Base-by-base conservation (phyloP, 2,329 filamentous ascomycete genomes). In the Microascus cirrosus region DNA sequence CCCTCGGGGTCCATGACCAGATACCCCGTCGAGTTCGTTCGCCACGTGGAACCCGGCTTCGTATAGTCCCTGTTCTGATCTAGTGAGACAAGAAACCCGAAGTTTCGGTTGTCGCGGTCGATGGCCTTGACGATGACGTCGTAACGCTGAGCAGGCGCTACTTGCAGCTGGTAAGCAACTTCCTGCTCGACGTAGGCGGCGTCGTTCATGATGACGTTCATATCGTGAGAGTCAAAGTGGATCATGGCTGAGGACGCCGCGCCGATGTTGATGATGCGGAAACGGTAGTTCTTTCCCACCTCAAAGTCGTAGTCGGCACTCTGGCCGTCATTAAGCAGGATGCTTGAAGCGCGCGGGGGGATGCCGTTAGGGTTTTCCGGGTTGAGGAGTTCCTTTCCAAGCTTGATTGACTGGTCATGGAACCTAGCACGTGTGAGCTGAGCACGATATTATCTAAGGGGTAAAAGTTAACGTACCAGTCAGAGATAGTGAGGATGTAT, bases 371-470 rank as follows among this genome's bases (percentile, higher is more conserved):
- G 71, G 62, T 78, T 78, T 63, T 62, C 68, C 0, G 73, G 66
- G 12, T 61, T 53, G 2, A 78, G 65, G 73, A 78, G 76, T 24
- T 66, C 60, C 58, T 68, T 66, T 28, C 74, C 67, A 1, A 77
- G 61, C 6, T 63, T 59, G 8, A 73, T 62, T 11, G 69, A 71
- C 60, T 77, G 11, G 13, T 67, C 65, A 62, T 83, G 80, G 69
- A 18, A 70, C 67, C 13, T 68, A 81, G 79, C 42, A 79, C 75
- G 61, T 89, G 85, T 58, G 24, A 54, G 50, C 28, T 15, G 10
- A 8, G 8, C n/a, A 10, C 5, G 22, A 13, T 50, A 22, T 4
- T 22, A 22, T 18, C 7, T 36, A 42, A n/a, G 50, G 48, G 42
- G 28, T 22, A 24, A 24, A 13, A 35, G 50, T 2, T 3, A n/a